Evolutionary conservation across 1,284 basidiomycete genomes (phyloP).

Genomic region (Phylloporus gajari): DNA sequence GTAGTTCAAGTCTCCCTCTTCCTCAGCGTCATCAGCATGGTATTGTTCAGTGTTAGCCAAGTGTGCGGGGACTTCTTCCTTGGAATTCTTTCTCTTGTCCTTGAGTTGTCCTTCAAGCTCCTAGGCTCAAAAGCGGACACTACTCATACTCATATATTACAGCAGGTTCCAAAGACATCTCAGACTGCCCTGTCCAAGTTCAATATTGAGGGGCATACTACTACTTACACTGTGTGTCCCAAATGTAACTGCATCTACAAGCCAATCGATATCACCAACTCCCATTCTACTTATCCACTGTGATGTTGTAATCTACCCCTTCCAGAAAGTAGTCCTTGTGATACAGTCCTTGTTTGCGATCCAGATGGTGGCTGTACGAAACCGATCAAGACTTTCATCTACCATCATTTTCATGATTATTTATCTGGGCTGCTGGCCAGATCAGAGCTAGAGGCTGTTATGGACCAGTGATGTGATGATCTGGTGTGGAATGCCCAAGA

Average conservation of each 20-base stretch:
- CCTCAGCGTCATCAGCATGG: background rate
- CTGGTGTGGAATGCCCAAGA: background rate
- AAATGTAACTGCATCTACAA: background rate
- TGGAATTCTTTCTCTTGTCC: background rate
- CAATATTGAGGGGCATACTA: background rate
- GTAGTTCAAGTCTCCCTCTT: background rate
- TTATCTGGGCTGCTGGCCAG: conserved; percentile 26
- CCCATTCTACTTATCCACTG: background rate
- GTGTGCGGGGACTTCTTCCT: background rate
- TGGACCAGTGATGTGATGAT: conserved; percentile 25
- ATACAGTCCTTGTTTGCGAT: background rate
- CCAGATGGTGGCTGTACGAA: background rate
- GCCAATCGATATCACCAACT: background rate
- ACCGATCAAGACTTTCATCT: conserved; percentile 18
- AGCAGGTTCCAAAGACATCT: background rate
- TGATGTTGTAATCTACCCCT: background rate
- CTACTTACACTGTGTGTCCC: background rate
- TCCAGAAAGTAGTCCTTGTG: background rate
- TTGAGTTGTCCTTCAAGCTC: background rate
- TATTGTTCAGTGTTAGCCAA: background rate
- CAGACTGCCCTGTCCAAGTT: background rate
- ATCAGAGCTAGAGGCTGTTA: conserved; percentile 23
- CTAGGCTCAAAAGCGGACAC: background rate
- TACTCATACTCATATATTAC: background rate
- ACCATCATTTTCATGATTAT: conserved; percentile 27